Evolutionary conservation across 1,284 basidiomycete genomes (phyloP).

Genomic region (Sporisorium iseilematis-ciliati): DNA sequence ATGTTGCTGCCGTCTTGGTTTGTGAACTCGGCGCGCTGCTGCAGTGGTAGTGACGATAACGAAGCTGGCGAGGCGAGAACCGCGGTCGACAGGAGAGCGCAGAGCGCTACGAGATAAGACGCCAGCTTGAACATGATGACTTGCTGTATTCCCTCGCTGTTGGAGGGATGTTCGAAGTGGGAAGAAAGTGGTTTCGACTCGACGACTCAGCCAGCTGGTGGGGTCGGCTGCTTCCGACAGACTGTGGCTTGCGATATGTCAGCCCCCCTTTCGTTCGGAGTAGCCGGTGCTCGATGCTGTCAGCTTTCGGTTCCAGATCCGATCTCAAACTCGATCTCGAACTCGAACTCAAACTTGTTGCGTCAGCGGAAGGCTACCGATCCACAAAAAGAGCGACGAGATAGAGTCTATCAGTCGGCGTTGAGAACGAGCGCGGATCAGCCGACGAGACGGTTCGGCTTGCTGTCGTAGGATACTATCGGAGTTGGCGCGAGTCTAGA

Average conservation of each 20-base stretch:
- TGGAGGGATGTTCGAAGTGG: not conserved
- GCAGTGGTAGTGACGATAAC: slow-evolving; percentile 19
- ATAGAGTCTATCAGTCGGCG: not conserved
- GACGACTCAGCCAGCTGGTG: not conserved
- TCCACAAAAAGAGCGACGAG: not conserved
- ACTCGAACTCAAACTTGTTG: not conserved
- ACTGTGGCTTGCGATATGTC: not conserved
- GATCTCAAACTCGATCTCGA: not conserved
- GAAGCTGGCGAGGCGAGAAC: slow-evolving; percentile 15
- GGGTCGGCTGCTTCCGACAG: not conserved
- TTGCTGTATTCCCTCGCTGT: not conserved
- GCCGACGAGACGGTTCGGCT: not conserved
- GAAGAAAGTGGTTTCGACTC: not conserved
- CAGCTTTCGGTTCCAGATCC: not conserved
- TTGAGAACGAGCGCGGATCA: too few relatives aligned
- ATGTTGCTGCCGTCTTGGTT: slow-evolving; percentile 32
- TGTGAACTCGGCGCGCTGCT: slow-evolving; percentile 1
- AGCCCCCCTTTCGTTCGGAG: too few relatives aligned
- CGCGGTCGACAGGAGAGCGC: slow-evolving; percentile 8
- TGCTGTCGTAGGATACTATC: not conserved
- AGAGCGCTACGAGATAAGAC: slow-evolving; percentile 13
- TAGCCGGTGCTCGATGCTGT: not conserved
- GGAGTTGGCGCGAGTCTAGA: not conserved
- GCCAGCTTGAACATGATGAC: slow-evolving; percentile 11
- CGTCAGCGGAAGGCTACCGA: not conserved